phyloP scores from a whole-genome alignment of 805 yeast genomes.

The Brettanomyces naardenensis region DNA sequence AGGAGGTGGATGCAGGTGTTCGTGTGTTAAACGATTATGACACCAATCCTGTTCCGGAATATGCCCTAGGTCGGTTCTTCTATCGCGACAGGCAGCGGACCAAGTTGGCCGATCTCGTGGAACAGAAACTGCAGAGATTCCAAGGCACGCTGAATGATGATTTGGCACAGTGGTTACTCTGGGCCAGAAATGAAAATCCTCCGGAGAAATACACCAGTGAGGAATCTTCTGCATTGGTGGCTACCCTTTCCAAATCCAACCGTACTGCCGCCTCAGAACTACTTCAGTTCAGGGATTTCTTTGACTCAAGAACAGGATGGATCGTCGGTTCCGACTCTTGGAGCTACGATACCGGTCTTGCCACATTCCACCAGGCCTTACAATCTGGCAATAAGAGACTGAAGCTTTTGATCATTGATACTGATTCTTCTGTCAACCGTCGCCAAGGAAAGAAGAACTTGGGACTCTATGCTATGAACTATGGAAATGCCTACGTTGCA shows the following conservation, averaged over 20 bases:
- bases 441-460: slow-evolving; percentile 78
- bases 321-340: slow-evolving; percentile 90
- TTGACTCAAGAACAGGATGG: slow-evolving; percentile 58
- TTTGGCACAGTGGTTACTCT: slow-evolving; percentile 66
- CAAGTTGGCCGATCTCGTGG: slow-evolving; percentile 36
- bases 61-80: slow-evolving; percentile 73
- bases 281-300: slow-evolving; percentile 36
- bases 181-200: slow-evolving; percentile 31
- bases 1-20: slow-evolving; percentile 40
- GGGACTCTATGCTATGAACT: slow-evolving; percentile 92
- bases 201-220: slow-evolving; percentile 7
- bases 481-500: slow-evolving; percentile 83
- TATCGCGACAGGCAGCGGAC: slow-evolving; percentile 44
- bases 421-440: slow-evolving; percentile 53
- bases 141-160: slow-evolving; percentile 43
- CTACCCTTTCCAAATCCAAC: slow-evolving; percentile 20
- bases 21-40: slow-evolving; percentile 41
- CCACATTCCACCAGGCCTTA: slow-evolving; percentile 83
- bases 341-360: slow-evolving; percentile 87
- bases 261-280: slow-evolving; percentile 33
- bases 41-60: slow-evolving; percentile 73
- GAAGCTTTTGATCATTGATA: slow-evolving; percentile 81
- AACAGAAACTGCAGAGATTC: slow-evolving; percentile 37
- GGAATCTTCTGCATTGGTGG: slow-evolving; percentile 22
- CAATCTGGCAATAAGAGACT: slow-evolving; percentile 61